These are phyloP conservation scores for Albifimbria verrucaria DNA, from an alignment of 2,329 filamentous ascomycete genomes.

Conservation along the genomic window DNA sequence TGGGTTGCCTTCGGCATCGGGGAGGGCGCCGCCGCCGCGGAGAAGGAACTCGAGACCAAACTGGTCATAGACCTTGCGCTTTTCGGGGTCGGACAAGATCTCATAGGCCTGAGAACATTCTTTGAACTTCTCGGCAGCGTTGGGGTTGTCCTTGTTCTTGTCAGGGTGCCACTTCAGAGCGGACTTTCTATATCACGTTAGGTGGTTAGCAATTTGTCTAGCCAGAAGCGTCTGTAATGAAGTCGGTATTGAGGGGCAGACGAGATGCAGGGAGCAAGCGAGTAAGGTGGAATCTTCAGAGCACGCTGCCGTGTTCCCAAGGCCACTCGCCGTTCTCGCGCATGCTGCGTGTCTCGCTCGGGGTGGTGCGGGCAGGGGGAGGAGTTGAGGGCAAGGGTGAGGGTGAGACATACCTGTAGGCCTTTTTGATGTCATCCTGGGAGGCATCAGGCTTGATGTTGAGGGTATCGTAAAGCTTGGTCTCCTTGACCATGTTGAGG, in stretches of 20 bases:
- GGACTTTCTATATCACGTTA: constrained; percentile 59
- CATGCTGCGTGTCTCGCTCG: no score
- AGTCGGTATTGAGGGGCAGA: no score
- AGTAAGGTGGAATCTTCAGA: no score
- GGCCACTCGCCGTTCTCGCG: no score
- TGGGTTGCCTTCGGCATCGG: constrained; percentile 55
- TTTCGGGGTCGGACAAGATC: constrained; percentile 94
- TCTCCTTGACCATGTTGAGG: constrained; percentile 82
- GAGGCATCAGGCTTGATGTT: constrained; percentile 73
- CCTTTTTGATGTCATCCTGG: constrained; percentile 97
- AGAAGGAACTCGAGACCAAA: constrained; percentile 92
- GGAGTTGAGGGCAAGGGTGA: constrained; percentile 8
- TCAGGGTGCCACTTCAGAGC: constrained; percentile 93
- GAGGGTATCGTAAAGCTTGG: constrained; percentile 89
- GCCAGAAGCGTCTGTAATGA: no score
- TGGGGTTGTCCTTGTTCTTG: constrained; percentile 92
- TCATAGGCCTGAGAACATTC: constrained; percentile 97
- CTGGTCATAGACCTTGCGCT: constrained; percentile 92
- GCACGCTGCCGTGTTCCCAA: no score
- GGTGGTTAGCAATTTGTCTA: constrained; percentile 30
- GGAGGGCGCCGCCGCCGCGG: constrained; percentile 68
- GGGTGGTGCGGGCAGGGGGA: background rate
- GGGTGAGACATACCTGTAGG: constrained; percentile 65
- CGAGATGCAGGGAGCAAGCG: no score
- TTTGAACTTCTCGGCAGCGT: constrained; percentile 92